Evolutionary conservation across 495 filamentous ascomycete species (phyloP), one percentile per base, ranked within the genome.

Genomic region (Chaetomium tenue): DNA sequence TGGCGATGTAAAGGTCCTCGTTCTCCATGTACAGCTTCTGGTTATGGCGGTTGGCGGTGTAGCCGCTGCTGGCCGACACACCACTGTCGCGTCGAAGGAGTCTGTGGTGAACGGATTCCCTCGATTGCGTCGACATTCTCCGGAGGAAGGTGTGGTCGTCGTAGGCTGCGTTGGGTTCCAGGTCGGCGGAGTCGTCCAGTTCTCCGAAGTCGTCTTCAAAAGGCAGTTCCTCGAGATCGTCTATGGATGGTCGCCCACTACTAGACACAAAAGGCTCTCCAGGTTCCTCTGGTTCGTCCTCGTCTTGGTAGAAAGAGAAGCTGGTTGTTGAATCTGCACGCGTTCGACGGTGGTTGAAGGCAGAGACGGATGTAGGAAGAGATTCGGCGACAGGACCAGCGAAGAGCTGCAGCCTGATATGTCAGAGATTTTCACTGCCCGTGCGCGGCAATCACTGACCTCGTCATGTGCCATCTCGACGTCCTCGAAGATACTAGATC

Each of bases 391-490:
- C 88, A 2, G 95, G 95, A 2, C 94, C 94, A 37, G 94, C 86
- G 75, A 92, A 98, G 20, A 98, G 83, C 92, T 96, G 63, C 23
- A 40, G 1, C 3, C 20, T n/a, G n/a, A 58, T 75, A 63, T 73
- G 69, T 72, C 60, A 58, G 59, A 18, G 28, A 44, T 26, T 30
- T 9, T 22, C 18, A 52, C 22, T 5, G 12, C 28, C 37, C 53
- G 22, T 11, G n/a, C 13, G 5, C 2, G 22, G 18, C n/a, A 25
- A 3, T 25, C 25, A 7, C 81, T 55, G 67, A 93, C 91, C 83
- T 97, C 93, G 73, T 97, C 90, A 52, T 93, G 91, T 28, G 94
- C 95, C 94, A 99, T 99, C 73, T 96, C 94, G n/a, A 99, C 93
- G 74, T 97, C 93, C 40, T 90, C 91, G 46, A 96, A 86, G 68